phyloP scores from a whole-genome alignment of 225 moss, liverwort and hornwort species.

The Neckera pumila region DNA sequence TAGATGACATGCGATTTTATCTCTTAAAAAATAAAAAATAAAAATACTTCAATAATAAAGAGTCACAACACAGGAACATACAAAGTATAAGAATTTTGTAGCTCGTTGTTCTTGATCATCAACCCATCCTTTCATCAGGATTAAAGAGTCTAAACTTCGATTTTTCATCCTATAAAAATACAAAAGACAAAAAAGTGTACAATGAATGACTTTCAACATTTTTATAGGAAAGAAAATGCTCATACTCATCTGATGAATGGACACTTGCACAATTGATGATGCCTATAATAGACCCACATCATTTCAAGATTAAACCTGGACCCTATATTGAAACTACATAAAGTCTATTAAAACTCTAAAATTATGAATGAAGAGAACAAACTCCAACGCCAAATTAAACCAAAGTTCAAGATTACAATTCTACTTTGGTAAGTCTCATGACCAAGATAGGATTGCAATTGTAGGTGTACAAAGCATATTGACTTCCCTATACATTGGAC shows the following conservation, averaged over 20 bases:
- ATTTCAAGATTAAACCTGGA: not conserved
- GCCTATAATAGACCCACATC: not conserved
- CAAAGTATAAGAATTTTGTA: not conserved
- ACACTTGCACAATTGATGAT: not conserved
- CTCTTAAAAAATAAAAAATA: not conserved
- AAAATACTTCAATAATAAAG: not conserved
- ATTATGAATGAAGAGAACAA: not conserved
- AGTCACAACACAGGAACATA: not conserved
- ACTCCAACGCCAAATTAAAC: too few relatives aligned
- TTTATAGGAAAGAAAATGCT: fast-evolving
- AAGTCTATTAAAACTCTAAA: not conserved
- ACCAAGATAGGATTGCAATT: fast-evolving
- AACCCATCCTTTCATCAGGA: fast-evolving
- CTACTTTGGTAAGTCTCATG: not conserved
- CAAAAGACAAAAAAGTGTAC: too few relatives aligned
- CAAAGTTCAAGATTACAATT: not conserved
- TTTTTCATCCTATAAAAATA: not conserved
- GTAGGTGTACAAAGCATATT: not conserved
- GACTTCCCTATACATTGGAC: not conserved
- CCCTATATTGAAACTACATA: not conserved
- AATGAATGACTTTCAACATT: not conserved
- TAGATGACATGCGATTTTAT: not conserved
- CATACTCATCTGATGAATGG: not conserved
- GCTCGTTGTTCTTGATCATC: fast-evolving
- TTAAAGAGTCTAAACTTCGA: not conserved